These are phyloP conservation scores for Crotalaria pallida DNA, from an alignment of 306 rosid genomes.

Conservation along the genomic window DNA sequence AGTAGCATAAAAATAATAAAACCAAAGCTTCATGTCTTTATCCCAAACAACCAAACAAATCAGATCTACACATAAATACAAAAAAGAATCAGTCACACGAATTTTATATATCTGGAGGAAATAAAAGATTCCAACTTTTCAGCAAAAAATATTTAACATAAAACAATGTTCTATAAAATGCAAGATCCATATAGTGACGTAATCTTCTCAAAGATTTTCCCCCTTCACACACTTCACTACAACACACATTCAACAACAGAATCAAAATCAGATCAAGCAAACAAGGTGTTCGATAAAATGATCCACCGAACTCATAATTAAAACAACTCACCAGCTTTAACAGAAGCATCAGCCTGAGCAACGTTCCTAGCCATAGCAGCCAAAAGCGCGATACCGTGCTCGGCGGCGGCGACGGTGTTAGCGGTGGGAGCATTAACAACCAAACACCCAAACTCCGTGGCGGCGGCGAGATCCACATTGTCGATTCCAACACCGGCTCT, in stretches of 20 bases:
- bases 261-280: background rate
- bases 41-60: background rate
- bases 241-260: background rate
- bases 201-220: background rate
- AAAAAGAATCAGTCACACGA: background rate
- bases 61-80: conserved; percentile 13
- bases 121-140: background rate
- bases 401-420: conserved; percentile 94
- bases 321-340: conserved; percentile 67
- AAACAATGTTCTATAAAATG: background rate
- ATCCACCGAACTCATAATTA: background rate
- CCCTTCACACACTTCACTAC: background rate
- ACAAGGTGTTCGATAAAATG: conserved; percentile 22
- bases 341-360: conserved; percentile 91
- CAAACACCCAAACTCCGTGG: conserved; percentile 93
- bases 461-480: conserved; percentile 98
- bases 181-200: background rate
- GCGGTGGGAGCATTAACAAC: conserved; percentile 98
- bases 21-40: background rate
- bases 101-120: background rate
- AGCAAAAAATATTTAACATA: background rate
- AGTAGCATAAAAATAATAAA: background rate
- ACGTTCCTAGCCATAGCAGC: conserved; percentile 96
- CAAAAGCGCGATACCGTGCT: conserved; percentile 90
- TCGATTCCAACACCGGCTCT: conserved; percentile 98